These are phyloP conservation scores for Phytopythium kandeliae DNA, from an alignment of 352 stramenopile genomes.

Conservation along the genomic window DNA sequence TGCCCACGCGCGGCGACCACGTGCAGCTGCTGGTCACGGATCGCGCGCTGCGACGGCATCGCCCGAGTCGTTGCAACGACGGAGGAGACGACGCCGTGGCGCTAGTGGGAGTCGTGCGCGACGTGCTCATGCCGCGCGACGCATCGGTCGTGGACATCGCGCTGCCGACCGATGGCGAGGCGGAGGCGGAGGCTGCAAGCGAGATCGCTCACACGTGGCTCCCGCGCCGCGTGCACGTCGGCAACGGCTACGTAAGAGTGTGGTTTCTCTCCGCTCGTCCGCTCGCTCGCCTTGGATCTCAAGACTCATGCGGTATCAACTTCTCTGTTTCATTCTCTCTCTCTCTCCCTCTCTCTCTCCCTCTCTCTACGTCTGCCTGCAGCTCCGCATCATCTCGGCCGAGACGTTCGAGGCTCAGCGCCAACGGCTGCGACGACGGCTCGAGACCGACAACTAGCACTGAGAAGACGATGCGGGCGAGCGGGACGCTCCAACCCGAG, in stretches of 20 bases:
- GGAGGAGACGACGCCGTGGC: constrained; percentile 6
- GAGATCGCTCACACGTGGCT: too few relatives aligned
- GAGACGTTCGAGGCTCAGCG: constrained; percentile 9
- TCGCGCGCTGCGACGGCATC: constrained; percentile 9
- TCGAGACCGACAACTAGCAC: too few relatives aligned
- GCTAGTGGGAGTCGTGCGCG: constrained; percentile 29
- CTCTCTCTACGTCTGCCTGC: too few relatives aligned
- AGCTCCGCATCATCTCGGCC: constrained; percentile 20
- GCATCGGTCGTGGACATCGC: constrained; percentile 42
- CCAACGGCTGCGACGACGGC: constrained; percentile 4
- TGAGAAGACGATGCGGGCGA: too few relatives aligned
- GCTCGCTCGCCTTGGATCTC: too few relatives aligned
- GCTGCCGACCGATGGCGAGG: not conserved
- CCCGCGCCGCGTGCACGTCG: constrained; percentile 43
- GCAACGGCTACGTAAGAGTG: constrained; percentile 41
- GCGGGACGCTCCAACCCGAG: not conserved
- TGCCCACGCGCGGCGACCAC: constrained; percentile 22
- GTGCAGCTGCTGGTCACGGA: constrained; percentile 41
- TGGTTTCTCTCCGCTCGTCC: too few relatives aligned
- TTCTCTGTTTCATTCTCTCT: too few relatives aligned
- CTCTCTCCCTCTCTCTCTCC: too few relatives aligned
- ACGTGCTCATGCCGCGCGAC: constrained; percentile 36
- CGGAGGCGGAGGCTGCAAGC: constrained; percentile 10
- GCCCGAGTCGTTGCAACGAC: constrained; percentile 9
- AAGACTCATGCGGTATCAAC: too few relatives aligned